Percentiles rank a stretch among this genome's conserved stretches.
These are phyloP conservation scores for Lachancea quebecensis DNA, from an alignment of 805 yeast species.

Conservation along the genomic window DNA sequence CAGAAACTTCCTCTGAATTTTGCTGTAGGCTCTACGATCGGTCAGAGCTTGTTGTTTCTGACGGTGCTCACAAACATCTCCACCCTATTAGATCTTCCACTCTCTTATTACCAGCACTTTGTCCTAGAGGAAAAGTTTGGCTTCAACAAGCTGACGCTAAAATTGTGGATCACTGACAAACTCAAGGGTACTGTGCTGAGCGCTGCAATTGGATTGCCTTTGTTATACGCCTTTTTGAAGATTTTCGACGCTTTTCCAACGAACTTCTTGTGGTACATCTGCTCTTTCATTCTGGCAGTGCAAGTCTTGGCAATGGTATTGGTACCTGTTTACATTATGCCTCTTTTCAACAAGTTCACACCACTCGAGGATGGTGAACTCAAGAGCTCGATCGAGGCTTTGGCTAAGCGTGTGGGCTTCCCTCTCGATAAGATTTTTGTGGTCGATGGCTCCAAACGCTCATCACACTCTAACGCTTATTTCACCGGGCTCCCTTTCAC, in stretches of 20 bases:
- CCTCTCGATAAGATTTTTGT: conserved; percentile 83
- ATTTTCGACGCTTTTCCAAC: conserved; percentile 77
- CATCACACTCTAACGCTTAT: conserved; percentile 94
- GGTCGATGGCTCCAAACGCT: conserved; percentile 94
- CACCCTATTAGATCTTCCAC: conserved; percentile 55
- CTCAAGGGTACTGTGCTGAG: conserved; percentile 53
- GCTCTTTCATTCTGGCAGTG: conserved; percentile 61
- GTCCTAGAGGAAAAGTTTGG: conserved; percentile 90
- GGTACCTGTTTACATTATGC: conserved; percentile 81
- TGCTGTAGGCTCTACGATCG: conserved; percentile 47
- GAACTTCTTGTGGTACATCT: conserved; percentile 71
- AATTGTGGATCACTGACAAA: conserved; percentile 66
- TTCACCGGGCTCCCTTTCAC: conserved; percentile 96
- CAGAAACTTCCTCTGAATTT: conserved; percentile 25
- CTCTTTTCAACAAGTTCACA: conserved; percentile 83
- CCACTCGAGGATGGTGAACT: conserved; percentile 89
- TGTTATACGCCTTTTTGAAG: conserved; percentile 68
- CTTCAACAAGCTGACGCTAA: conserved; percentile 76
- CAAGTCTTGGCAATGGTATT: conserved; percentile 71
- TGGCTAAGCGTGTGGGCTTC: conserved; percentile 71
- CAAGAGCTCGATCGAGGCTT: conserved; percentile 68
- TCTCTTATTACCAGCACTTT: conserved; percentile 69
- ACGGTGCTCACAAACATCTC: conserved; percentile 44
- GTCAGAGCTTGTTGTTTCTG: conserved; percentile 65
- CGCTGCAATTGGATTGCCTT: conserved; percentile 59